A percentile compares a stretch with the other conserved stretches of the same genome.
Evolutionary conservation across 2,329 filamentous ascomycete species (phyloP).

Genomic region (Alternaria brassicicola): DNA sequence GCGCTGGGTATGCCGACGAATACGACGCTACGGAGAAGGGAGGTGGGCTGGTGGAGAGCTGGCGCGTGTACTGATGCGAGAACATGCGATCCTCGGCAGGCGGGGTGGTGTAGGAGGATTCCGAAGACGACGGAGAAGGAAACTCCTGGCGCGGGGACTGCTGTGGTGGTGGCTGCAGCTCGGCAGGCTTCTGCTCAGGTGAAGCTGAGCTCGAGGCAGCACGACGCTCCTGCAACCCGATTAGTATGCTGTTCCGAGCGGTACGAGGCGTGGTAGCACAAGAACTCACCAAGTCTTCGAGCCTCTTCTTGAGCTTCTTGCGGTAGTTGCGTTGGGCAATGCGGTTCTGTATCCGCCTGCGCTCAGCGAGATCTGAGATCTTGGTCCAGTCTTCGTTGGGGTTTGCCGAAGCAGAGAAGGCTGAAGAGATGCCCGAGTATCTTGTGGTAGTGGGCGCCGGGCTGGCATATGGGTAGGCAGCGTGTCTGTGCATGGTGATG

Average conservation of each 20-base stretch:
- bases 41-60: conserved; percentile 73
- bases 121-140: conserved; percentile 46
- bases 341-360: conserved; percentile 92
- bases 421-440: conserved; percentile 85
- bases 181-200: conserved; percentile 63
- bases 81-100: conserved; percentile 74
- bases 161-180: conserved; percentile 53
- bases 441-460: conserved; percentile 55
- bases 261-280: conserved; percentile 14
- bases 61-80: conserved; percentile 68
- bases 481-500: conserved; percentile 53
- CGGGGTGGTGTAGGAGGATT: conserved; percentile 52
- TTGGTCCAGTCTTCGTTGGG: conserved; percentile 99
- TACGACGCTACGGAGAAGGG: conserved; percentile 63
- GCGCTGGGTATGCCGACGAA: conserved; percentile 68
- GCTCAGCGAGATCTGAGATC: conserved; percentile 95
- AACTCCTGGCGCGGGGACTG: conserved; percentile 47
- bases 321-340: conserved; percentile 98
- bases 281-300: conserved; percentile 69
- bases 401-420: conserved; percentile 92
- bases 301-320: conserved; percentile 90
- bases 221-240: conserved; percentile 64
- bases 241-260: conserved; percentile 24
- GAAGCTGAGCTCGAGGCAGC: conserved; percentile 68
- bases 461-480: conserved; percentile 52